Evolutionary conservation across 495 filamentous ascomycete genomes (phyloP).

Genomic region (Neurospora tetraspora): DNA sequence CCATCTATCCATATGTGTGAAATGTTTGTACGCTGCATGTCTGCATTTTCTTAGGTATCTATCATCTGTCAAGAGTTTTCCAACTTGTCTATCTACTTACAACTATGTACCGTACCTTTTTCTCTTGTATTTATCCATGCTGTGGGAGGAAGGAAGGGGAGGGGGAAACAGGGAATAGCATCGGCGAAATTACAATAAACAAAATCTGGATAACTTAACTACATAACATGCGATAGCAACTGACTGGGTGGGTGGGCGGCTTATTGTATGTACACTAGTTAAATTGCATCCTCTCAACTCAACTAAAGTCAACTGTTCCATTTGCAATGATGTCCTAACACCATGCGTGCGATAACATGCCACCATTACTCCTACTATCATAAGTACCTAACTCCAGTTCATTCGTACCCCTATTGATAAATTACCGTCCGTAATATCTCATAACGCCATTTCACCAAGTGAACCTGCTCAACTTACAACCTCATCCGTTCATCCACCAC

Average conservation of each 20-base stretch:
- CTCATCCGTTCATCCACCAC: not conserved
- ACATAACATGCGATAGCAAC: no score
- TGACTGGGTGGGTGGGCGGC: not conserved
- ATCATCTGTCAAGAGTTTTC: not conserved
- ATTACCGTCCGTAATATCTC: not conserved
- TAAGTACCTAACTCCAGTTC: not conserved
- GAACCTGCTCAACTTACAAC: not conserved
- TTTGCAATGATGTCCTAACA: not conserved
- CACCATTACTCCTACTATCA: not conserved
- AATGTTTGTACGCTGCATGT: not conserved
- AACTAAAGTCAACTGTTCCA: not conserved
- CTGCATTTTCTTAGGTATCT: not conserved
- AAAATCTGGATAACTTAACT: no score
- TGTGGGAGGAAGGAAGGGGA: not conserved
- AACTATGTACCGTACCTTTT: not conserved
- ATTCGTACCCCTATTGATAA: not conserved
- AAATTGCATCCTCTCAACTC: not conserved
- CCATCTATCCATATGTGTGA: not conserved
- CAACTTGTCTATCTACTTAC: not conserved
- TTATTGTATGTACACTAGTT: not conserved
- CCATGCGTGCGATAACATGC: not conserved
- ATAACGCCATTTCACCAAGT: not conserved
- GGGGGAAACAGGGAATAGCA: not conserved
- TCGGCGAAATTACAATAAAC: no score
- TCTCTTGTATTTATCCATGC: not conserved